Evolutionary conservation across 202 grass and related monocot genomes (phyloP).

Genomic region (Brachypodium distachyon): DNA sequence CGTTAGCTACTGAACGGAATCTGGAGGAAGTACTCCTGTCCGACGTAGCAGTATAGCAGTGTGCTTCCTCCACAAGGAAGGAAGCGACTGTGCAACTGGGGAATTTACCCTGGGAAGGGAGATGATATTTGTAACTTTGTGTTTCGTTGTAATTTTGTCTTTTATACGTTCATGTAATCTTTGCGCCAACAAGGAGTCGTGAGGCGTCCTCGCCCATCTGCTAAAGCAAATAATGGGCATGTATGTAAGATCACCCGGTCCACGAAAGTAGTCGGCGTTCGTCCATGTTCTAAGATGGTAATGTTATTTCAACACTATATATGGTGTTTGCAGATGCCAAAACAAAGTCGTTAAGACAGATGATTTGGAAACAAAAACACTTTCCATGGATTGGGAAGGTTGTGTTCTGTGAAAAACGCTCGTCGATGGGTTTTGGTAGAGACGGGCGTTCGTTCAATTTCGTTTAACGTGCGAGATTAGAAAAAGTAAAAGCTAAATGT

Average conservation of each 20-base stretch:
- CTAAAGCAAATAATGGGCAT: slow-evolving; percentile 32
- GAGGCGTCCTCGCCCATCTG: not conserved
- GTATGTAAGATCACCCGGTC: not conserved
- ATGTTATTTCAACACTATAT: not conserved
- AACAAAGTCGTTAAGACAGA: not conserved
- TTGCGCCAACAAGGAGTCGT: not conserved
- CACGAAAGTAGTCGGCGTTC: not conserved
- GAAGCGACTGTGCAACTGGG: not conserved
- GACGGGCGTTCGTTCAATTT: too few relatives aligned
- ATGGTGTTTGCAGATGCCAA: not conserved
- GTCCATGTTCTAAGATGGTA: not conserved
- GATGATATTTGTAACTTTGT: slow-evolving; percentile 4
- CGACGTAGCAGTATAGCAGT: not conserved
- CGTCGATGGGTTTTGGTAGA: too few relatives aligned
- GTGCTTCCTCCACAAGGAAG: not conserved
- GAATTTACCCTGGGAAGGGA: not conserved
- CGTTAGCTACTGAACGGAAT: slow-evolving; percentile 32
- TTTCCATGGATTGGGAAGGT: too few relatives aligned
- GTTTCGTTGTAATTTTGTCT: not conserved
- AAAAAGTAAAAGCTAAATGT: too few relatives aligned
- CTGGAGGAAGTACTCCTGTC: not conserved
- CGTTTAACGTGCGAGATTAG: too few relatives aligned
- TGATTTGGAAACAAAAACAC: too few relatives aligned
- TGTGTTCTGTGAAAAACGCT: too few relatives aligned
- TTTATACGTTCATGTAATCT: slow-evolving; percentile 13